Evolutionary conservation across 768 basidiomycete genomes (phyloP), one percentile per base, ranked within the genome.

Genomic region (Kwoniella bestiolae): DNA sequence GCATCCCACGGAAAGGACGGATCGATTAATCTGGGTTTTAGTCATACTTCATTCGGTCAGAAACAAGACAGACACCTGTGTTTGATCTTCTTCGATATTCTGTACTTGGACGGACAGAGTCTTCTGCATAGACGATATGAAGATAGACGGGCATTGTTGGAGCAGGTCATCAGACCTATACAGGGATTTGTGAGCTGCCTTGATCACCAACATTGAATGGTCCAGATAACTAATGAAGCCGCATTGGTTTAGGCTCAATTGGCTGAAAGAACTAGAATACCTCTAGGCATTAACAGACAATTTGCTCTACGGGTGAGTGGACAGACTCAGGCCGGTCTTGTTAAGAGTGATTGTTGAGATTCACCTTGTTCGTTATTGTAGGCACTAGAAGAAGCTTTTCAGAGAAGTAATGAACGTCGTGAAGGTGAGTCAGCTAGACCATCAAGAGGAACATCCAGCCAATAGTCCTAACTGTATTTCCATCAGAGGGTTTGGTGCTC

Each of bases 31-130:
- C 32, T 41, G 8, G 21, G 12, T 6, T 35, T 35, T 41, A 51
- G 50, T 16, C 31, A 45, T 16, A 35, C 11, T 5, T 28, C 25
- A 2, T 56, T 64, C 32, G 41, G 55, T 23, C 1, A 25, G n/a
- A 26, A 21, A 9, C 16, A 21, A 29, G 45, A 53, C 32, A 84
- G 87, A 2, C 89, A 88, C 66, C 86, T 94, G 6, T 90, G 87
- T 21, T 84, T 95, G 18, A 88, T 92, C 12, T 94, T 93, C 82
- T 96, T 94, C 73, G 94, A 96, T 73, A 72, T 94, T 14, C 84
- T 96, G 5, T 77, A 85, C n/a, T 81, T 92, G 0, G 86, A 93
- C 70, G 86, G 82, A n/a, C 71, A 78, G 35, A 87, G 85, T 7
- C 81, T 91, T 11, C 70, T 91, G 6, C 81, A 83, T 11, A 76